phyloP scores from a whole-genome alignment of 306 rosid species.

The Vigna nakashimae region DNA sequence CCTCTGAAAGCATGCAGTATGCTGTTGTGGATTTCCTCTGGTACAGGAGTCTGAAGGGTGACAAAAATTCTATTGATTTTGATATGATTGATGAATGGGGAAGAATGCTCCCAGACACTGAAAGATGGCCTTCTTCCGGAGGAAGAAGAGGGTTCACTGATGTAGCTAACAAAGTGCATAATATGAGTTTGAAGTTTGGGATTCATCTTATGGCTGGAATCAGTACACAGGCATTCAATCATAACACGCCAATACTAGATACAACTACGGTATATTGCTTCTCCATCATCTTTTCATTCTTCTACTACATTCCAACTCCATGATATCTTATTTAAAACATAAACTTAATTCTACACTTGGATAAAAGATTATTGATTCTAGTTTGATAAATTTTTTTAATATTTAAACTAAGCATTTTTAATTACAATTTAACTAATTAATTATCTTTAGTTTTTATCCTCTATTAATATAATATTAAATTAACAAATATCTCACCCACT shows the following conservation, averaged over 20 bases:
- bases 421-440: not conserved
- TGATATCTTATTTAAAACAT: too few species aligned
- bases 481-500: not conserved
- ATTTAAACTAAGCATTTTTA: not conserved
- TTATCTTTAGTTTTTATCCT: not conserved
- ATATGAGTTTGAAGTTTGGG: slow-evolving; percentile 77
- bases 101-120: slow-evolving; percentile 71
- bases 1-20: slow-evolving; percentile 52
- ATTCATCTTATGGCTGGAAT: slow-evolving; percentile 90
- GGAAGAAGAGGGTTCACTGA: slow-evolving; percentile 63
- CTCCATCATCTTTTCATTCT: not conserved
- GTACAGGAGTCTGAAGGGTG: slow-evolving; percentile 70
- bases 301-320: too few species aligned
- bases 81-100: slow-evolving; percentile 84
- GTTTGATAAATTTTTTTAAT: not conserved
- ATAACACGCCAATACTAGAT: slow-evolving; percentile 72
- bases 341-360: too few species aligned
- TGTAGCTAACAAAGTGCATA: slow-evolving; percentile 64
- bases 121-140: slow-evolving; percentile 81
- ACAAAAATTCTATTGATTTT: slow-evolving; percentile 60
- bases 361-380: not conserved
- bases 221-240: slow-evolving; percentile 70
- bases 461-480: not conserved
- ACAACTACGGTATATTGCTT: slow-evolving; percentile 31
- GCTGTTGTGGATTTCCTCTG: slow-evolving; percentile 86